phyloP scores from a whole-genome alignment of 148 eudicot genomes.

The Linanthus parryae region DNA sequence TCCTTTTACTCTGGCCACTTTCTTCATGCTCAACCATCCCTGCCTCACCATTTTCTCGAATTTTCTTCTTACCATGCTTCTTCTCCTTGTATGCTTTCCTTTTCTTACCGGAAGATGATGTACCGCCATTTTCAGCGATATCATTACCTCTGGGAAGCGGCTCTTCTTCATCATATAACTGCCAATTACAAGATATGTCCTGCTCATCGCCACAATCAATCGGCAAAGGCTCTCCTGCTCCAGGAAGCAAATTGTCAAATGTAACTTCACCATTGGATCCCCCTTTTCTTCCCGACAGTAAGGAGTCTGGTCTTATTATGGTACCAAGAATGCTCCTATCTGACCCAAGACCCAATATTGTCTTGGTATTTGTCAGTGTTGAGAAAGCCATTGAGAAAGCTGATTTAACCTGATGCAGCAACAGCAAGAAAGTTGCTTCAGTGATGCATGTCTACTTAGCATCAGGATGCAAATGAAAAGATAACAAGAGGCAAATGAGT shows the following conservation, averaged over 20 bases:
- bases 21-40: conserved; percentile 10
- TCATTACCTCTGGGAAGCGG: conserved; percentile 67
- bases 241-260: conserved; percentile 58
- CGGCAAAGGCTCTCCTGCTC: conserved; percentile 60
- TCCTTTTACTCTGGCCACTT: conserved; percentile 23
- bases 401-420: conserved; percentile 67
- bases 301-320: conserved; percentile 79
- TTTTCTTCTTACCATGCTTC: conserved; percentile 25
- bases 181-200: conserved; percentile 73
- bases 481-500: too few relatives aligned
- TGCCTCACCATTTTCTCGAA: conserved; percentile 32
- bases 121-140: conserved; percentile 18
- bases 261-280: conserved; percentile 61
- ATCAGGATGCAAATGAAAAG: too few relatives aligned
- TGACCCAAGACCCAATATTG: conserved; percentile 59
- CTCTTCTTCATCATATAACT: conserved; percentile 44
- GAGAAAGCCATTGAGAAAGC: conserved; percentile 81
- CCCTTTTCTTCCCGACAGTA: conserved; percentile 70
- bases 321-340: conserved; percentile 74
- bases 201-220: conserved; percentile 32
- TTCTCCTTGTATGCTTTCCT: conserved; percentile 48
- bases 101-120: conserved; percentile 52
- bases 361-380: conserved; percentile 58
- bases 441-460: too few relatives aligned
- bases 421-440: conserved; percentile 1